Base-by-base conservation (phyloP, 768 basidiomycete species). In the Boletellus ananas region DNA sequence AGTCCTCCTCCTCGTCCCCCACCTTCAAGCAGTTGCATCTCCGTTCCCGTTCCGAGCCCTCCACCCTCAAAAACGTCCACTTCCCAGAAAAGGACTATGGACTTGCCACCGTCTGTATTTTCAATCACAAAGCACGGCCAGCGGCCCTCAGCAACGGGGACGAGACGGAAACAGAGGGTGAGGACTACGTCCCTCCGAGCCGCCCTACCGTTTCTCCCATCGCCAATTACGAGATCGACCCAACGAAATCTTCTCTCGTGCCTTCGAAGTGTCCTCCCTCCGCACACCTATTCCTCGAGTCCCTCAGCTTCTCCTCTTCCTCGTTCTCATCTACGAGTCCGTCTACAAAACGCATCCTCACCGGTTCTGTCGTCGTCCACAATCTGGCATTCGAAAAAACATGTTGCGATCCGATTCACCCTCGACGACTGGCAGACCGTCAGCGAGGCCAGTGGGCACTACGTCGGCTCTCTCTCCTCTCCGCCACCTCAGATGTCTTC, bases 351-450 rank as follows among this genome's bases (percentile, higher is more conserved):
- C 36, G 69, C 53, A 5, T 65, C 71, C 76, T 96, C 13, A 72
- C 76, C 2, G 95, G 95, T 6, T 81, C 87, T 7, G 69, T 96
- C 49, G 78, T 91, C 43, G 91, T 93, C 17, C 80, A 85, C 57
- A 97, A 98, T 65, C 57, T 96, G 46, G 74, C 88, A 0, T 98
- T 88, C 54, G 84, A 89, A 66, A n/a, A 98, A 98, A 70, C 75
- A 79, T 45, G 85, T 97, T 40, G 83, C 80, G 0, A 77, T 96
- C 1, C 75, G 94, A 1, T 98, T 94, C 66, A 97, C 95, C 2
- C 74, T 95, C 41, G 95, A 97, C 67, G 83, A 87, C 42, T 98
- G 95, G 95, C 82, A 87, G 55, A 98, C 94, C 3, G 89, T 90
- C 1, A 85, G 83, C 37, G 95, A 98, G 65, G 92, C 96, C 29